Evolutionary conservation across 73 alveolate species (phyloP), one percentile per base, ranked within the genome.

Genomic region (Paramecium bursaria): DNA sequence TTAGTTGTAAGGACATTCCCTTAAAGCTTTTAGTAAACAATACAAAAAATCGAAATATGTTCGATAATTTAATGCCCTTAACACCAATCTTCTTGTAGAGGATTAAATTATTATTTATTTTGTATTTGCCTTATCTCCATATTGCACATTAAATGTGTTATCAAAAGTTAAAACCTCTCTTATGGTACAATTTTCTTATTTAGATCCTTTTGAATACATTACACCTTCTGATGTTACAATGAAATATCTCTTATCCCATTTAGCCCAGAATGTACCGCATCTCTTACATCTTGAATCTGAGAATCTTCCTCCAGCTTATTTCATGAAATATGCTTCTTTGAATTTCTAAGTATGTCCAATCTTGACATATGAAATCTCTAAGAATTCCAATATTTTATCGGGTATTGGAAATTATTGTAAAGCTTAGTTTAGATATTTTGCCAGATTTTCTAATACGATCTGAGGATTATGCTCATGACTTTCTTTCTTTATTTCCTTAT

Each of bases 121-220:
- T 6, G 61, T 79, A n/a, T 55, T 48, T 21, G 67, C 86, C 13
- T 52, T 23, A 21, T 42, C 48, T 0, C 92, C 92, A n/a, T 75
- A 50, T 13, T 17, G 49, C 14, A 87, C 31, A 10, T 74, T 50
- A 46, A 79, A 87, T 2, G 57, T 53, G n/a, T 46, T 30, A 47
- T 75, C 90, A 48, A 90, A 88, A 14, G 48, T 35, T 57, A 90
- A 48, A 39, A 74, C 75, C 23, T 90, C 95, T 57, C 73, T 73
- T 5, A 73, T 31, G 14, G 33, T n/a, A 22, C 47, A 15, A 11
- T 44, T 27, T 13, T 46, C 35, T 9, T 33, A 17, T 27, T 31
- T 60, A 10, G 23, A 21, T 2, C 52, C 52, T 60, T 25, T 30
- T 19, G 49, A 47, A 47, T 75, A 75, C 80, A 30, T 86, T 33